Conservation (phyloP, 2,329 filamentous ascomycete species). For the Neocucurbitaria cava region DNA sequence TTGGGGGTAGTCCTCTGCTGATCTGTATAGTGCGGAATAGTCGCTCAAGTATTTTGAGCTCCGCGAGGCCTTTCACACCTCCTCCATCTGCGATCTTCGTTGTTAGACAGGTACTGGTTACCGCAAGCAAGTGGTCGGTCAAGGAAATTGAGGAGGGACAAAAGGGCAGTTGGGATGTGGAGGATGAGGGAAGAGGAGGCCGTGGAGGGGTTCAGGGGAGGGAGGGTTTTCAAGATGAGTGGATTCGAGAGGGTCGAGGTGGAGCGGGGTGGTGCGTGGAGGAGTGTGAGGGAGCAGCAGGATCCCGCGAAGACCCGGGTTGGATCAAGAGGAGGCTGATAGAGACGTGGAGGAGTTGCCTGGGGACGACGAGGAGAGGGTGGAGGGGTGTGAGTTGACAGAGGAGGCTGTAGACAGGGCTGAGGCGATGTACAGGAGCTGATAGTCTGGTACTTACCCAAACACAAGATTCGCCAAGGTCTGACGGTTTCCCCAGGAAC, state of each 20-base stretch:
- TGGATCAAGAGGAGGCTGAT: no score
- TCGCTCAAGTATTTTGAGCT: no score
- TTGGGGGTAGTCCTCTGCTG: no score
- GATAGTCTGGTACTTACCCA: no score
- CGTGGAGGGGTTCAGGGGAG: constrained; percentile 9
- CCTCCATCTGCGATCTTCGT: no score
- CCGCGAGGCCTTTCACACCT: no score
- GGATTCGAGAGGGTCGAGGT: background rate
- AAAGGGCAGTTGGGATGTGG: constrained; percentile 3
- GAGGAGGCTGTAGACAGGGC: constrained; percentile 4
- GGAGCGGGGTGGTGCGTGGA: background rate
- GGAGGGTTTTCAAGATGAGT: constrained; percentile 6
- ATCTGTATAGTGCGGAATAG: no score
- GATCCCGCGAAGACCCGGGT: background rate
- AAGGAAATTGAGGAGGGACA: background rate
- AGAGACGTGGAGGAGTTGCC: background rate
- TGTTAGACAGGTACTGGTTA: constrained; percentile 2
- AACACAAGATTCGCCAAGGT: no score
- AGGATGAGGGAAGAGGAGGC: constrained; percentile 1
- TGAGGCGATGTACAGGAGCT: no score
- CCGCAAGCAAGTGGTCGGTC: background rate
- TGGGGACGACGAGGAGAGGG: constrained; percentile 2
- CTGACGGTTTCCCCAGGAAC: no score
- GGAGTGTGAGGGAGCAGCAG: background rate
- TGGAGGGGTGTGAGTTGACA: constrained; percentile 11